Evolutionary conservation across 345 rosid genomes (phyloP).

Genomic region (Mangifera indica): DNA sequence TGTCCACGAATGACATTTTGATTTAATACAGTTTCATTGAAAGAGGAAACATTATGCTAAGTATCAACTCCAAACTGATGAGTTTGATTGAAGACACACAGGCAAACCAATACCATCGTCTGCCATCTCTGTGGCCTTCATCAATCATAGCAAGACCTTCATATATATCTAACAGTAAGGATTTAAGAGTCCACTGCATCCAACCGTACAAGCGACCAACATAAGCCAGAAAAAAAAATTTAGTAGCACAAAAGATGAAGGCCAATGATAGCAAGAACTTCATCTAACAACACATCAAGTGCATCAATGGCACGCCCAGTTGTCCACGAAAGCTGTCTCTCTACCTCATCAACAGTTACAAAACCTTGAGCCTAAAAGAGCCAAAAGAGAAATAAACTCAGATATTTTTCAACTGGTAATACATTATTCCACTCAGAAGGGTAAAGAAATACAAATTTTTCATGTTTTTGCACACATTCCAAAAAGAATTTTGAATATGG

Average conservation of each 20-base stretch:
- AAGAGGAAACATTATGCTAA: constrained; percentile 10
- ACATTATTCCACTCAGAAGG: not conserved
- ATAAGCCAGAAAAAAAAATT: not conserved
- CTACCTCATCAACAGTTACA: constrained; percentile 81
- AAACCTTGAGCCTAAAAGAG: constrained; percentile 70
- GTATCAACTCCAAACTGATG: constrained; percentile 42
- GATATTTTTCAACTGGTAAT: constrained; percentile 5
- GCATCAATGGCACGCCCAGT: constrained; percentile 80
- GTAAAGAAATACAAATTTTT: not conserved
- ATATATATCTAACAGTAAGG: constrained; percentile 39
- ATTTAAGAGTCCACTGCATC: constrained; percentile 27
- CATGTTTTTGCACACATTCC: not conserved
- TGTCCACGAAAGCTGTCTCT: constrained; percentile 73
- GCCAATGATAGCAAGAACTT: constrained; percentile 18
- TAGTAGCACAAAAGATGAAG: not conserved
- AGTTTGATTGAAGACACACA: constrained; percentile 70
- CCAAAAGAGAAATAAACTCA: constrained; percentile 10
- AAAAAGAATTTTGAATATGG: not conserved
- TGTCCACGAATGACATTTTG: not conserved
- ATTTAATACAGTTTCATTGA: not conserved
- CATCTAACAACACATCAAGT: constrained; percentile 76
- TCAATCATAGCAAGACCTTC: constrained; percentile 91
- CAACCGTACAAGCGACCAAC: not conserved
- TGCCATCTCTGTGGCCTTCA: constrained; percentile 68
- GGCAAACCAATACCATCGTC: constrained; percentile 79